Evolutionary conservation across 352 stramenopile species (phyloP).

Genomic region (Peronospora destructor): DNA sequence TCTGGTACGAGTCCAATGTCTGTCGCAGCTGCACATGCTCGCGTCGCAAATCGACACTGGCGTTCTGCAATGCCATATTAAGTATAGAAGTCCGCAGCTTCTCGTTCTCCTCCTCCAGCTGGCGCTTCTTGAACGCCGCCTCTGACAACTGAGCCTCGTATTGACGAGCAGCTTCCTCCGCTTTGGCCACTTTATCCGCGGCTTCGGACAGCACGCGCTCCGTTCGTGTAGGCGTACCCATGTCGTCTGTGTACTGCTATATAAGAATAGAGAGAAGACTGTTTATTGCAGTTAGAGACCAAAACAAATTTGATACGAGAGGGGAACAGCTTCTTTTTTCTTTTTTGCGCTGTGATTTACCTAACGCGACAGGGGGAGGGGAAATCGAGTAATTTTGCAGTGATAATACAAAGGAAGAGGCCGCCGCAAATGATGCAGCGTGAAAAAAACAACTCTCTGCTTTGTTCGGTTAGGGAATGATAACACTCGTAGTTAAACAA

Average conservation of each 20-base stretch:
- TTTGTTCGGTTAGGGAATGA: conserved; percentile 16
- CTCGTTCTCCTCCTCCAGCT: conserved; percentile 78
- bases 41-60: conserved; percentile 67
- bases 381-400: not conserved
- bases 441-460: conserved; percentile 28
- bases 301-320: not conserved
- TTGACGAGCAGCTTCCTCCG: conserved; percentile 50
- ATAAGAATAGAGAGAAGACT: not conserved
- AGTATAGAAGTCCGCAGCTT: conserved; percentile 73
- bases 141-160: conserved; percentile 46
- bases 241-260: conserved; percentile 21
- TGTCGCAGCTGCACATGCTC: conserved; percentile 80
- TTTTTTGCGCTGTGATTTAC: not conserved
- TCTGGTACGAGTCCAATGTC: conserved; percentile 82
- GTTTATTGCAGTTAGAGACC: not conserved
- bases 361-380: not conserved
- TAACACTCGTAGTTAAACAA: conserved; percentile 11
- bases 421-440: conserved; percentile 5
- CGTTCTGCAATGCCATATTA: conserved; percentile 66
- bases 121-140: conserved; percentile 60
- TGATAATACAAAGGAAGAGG: conserved; percentile 2
- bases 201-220: conserved; percentile 68
- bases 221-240: conserved; percentile 47
- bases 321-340: not conserved
- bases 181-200: conserved; percentile 63